Evolutionary conservation across 2,329 filamentous ascomycete species (phyloP), one percentile per base, ranked within the genome.

Genomic region (Colletotrichum coccodes): DNA sequence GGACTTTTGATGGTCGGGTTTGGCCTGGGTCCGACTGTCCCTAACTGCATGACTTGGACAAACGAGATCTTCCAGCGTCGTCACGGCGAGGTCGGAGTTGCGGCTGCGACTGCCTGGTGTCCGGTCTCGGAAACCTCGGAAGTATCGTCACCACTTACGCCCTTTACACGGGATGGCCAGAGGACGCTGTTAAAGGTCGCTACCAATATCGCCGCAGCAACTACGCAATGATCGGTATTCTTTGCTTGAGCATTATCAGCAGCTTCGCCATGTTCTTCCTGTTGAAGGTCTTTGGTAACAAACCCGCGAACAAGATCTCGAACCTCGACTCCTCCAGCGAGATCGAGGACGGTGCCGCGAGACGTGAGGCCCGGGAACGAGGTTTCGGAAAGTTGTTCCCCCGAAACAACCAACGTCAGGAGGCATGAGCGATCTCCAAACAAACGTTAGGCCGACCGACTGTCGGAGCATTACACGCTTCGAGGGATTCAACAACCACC

Each of bases 11-110:
- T 97, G 81, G 92, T 97, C 40, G 94, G 94, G 5, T 97, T 97
- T 75, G 94, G 94, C 0, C 90, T 97, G 2, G 94, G 94, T 1
- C 94, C 94, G 4, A 97, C 94, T 0, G 94, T 97, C 1, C 94
- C 94, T 12, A 95, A 95, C 75, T 95, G 93, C 79, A 97, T 97
- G 94, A 92, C 94, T 40, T 97, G 94, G 94, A 94, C 93, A 36
- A 93, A 90, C 71, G 93, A 97, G 80, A 92, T 97, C 76, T 97
- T 97, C 84, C 94, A 97, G 81, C 88, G 88, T 36, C 91, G 94
- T 14, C 94, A 97, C 76, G 94, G 94, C 53, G 94, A 97, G 79
- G 93, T 97, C 26, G 94, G 94, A 63, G 94, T 97, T 7, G 94
- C 94, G 4, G 92, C 94, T 16, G 94, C 94, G 0, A 90, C 92